Evolutionary conservation across 371 early-diverging fungal genomes (phyloP).

Genomic region (Rhizopus delemar): DNA sequence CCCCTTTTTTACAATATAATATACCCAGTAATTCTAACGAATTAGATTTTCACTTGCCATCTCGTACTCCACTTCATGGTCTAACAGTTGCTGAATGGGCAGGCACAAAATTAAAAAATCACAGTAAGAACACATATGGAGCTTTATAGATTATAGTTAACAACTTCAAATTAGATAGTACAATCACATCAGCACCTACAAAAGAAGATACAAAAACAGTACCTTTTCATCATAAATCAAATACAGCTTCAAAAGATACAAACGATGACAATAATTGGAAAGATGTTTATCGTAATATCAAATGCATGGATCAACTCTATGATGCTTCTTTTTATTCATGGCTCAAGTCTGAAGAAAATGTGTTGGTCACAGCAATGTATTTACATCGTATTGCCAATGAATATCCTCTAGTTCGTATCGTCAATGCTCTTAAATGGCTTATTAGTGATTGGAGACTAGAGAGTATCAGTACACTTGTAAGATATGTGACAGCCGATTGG

Average conservation of each 20-base stretch:
- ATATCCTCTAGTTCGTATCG: constrained; percentile 67
- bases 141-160: too few relatives aligned
- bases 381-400: constrained; percentile 74
- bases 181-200: constrained; percentile 1
- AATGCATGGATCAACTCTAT: constrained; percentile 71
- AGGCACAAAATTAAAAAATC: constrained; percentile 24
- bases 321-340: constrained; percentile 75
- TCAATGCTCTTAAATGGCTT: constrained; percentile 72
- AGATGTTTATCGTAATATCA: constrained; percentile 66
- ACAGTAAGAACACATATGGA: constrained; percentile 4
- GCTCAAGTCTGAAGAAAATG: constrained; percentile 74
- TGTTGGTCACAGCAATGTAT: constrained; percentile 67
- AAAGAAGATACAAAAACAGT: constrained; percentile 2
- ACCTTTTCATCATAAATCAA: constrained; percentile 9
- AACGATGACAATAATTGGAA: constrained; percentile 43
- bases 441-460: constrained; percentile 72
- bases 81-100: constrained; percentile 42
- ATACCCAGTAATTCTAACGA: constrained; percentile 21
- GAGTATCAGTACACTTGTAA: constrained; percentile 60
- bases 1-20: constrained; percentile 29
- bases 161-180: background rate
- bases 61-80: constrained; percentile 35
- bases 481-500: constrained; percentile 73
- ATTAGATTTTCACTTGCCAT: constrained; percentile 36
- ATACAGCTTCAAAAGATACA: constrained; percentile 12